Evolutionary conservation across 495 filamentous ascomycete genomes (phyloP).

Genomic region (Penicillium argentinense): DNA sequence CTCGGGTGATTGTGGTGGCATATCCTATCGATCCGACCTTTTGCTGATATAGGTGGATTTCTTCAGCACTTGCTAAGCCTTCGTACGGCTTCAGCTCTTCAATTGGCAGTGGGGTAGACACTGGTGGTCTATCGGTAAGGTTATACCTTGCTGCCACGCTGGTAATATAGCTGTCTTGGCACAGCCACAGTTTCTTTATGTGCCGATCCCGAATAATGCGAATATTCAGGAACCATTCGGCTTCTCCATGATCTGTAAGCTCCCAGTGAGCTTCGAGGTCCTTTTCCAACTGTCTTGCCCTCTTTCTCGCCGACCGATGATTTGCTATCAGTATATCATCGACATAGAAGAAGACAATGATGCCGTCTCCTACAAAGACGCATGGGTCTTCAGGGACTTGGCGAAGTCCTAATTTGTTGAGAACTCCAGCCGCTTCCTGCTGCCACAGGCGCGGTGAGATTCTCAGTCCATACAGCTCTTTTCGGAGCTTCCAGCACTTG

Average conservation of each 20-base stretch:
- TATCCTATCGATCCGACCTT: slow-evolving; percentile 24
- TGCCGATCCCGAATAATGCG: slow-evolving; percentile 6
- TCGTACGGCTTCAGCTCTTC: slow-evolving; percentile 8
- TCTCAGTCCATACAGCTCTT: slow-evolving; percentile 26
- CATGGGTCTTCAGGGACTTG: slow-evolving; percentile 17
- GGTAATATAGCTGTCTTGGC: slow-evolving; percentile 17
- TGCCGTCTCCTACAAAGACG: slow-evolving; percentile 12
- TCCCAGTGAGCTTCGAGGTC: background rate
- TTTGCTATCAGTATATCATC: too few species aligned
- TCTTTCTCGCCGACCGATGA: background rate
- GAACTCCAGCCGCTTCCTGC: slow-evolving; percentile 13
- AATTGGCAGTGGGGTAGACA: slow-evolving; percentile 8
- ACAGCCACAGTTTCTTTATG: slow-evolving; percentile 11
- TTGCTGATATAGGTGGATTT: slow-evolving; percentile 20
- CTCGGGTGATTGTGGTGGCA: slow-evolving; percentile 16
- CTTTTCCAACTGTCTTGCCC: background rate
- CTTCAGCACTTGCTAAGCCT: background rate
- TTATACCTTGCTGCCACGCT: slow-evolving; percentile 16
- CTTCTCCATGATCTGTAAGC: slow-evolving; percentile 5
- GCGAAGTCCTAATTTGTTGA: slow-evolving; percentile 16
- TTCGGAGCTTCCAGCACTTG: slow-evolving; percentile 1
- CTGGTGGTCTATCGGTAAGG: background rate
- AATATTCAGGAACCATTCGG: slow-evolving; percentile 17
- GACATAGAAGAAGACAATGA: too few species aligned
- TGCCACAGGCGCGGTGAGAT: slow-evolving; percentile 24